Percentiles rank a stretch among this genome's conserved stretches.
Conservation (phyloP, 306 rosid genomes). For the Corylus heterophylla region DNA sequence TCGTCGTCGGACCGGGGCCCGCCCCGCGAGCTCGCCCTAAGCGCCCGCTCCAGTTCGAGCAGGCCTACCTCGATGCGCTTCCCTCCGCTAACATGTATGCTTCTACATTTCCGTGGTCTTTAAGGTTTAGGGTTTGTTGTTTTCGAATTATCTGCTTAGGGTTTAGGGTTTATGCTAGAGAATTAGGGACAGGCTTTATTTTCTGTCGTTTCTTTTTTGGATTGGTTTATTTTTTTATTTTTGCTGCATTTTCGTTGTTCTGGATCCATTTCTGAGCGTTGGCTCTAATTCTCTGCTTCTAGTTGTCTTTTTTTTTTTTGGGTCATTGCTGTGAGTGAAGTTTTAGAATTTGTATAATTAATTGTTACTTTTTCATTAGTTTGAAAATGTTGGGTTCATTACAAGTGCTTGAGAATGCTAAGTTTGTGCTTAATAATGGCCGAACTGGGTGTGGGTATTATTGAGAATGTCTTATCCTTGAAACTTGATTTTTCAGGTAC, state of each 20-base stretch:
- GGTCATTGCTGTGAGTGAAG: not conserved
- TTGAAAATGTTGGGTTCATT: not conserved
- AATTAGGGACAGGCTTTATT: not conserved
- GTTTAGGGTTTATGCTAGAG: not conserved
- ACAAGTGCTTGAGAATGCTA: not conserved
- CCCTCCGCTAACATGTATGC: conserved; percentile 87
- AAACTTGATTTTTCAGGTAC: conserved; percentile 53
- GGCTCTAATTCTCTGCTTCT: too few species aligned
- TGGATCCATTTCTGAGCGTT: not conserved
- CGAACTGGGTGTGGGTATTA: not conserved
- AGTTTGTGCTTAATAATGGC: not conserved
- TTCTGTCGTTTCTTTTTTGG: not conserved
- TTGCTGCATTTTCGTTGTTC: not conserved
- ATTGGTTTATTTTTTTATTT: not conserved
- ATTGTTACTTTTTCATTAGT: not conserved
- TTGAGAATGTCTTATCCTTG: conserved; percentile 1
- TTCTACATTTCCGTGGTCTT: not conserved
- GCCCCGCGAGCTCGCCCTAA: conserved; percentile 77
- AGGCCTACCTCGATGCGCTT: conserved; percentile 82
- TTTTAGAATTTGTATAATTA: not conserved
- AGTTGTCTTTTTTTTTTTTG: not conserved
- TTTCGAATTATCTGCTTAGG: not conserved
- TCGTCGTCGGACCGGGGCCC: conserved; percentile 74
- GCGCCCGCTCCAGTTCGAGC: conserved; percentile 97
- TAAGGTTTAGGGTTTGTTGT: conserved; percentile 30